Evolutionary conservation across 177 flowering plant genomes (phyloP).

Genomic region (Vitis hybrid): DNA sequence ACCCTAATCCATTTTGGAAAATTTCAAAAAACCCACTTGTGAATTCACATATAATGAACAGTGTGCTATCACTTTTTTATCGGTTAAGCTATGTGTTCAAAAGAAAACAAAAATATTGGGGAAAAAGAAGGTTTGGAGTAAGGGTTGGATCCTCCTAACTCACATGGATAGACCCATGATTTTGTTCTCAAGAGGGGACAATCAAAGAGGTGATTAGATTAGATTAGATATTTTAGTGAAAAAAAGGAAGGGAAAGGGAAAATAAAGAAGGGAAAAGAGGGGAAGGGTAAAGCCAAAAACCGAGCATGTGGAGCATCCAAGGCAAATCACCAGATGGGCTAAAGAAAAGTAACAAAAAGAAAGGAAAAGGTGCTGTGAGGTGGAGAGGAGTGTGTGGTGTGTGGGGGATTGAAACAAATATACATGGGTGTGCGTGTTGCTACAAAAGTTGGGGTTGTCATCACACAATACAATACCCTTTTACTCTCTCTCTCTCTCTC

Average conservation of each 20-base stretch:
- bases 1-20: too few relatives aligned
- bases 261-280: background rate
- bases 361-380: constrained; percentile 13
- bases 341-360: constrained; percentile 23
- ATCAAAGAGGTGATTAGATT: background rate
- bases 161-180: too few relatives aligned
- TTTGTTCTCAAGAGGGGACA: too few relatives aligned
- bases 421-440: constrained; percentile 44
- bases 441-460: constrained; percentile 41
- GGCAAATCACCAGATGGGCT: constrained; percentile 20
- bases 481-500: constrained; percentile 5
- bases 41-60: too few relatives aligned
- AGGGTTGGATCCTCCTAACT: too few relatives aligned
- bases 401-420: background rate
- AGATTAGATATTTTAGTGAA: background rate
- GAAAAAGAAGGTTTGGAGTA: too few relatives aligned
- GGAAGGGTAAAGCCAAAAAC: constrained; percentile 20
- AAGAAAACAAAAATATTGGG: too few relatives aligned
- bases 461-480: constrained; percentile 18
- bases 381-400: constrained; percentile 9
- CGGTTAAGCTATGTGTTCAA: too few relatives aligned
- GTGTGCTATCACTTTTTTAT: too few relatives aligned
- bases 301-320: constrained; percentile 37
- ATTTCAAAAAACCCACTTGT: too few relatives aligned
- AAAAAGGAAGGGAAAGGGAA: constrained; percentile 7